Base-by-base conservation (phyloP, 148 eudicot species). In the Persicaria tinctoria region DNA sequence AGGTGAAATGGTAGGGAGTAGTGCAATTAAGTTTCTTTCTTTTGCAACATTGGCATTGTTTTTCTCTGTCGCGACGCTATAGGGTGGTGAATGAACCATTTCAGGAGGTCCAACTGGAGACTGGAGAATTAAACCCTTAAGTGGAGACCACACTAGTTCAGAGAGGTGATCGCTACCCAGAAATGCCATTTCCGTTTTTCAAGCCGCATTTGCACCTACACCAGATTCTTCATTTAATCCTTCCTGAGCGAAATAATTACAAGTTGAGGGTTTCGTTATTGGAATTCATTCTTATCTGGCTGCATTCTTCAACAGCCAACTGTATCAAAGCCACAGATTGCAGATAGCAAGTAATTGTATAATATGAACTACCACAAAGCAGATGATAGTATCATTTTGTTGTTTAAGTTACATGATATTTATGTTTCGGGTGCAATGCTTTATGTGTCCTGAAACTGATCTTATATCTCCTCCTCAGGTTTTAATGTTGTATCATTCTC, bases 161-260 rank as follows among this genome's bases (percentile, higher is more conserved):
- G 88, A 77, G 38, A 85, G 70, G 72, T 82, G 81, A 57, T 82
- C 87, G n/a, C 79, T 70, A 79, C 77, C 82, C 60, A 80, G 83
- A 76, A 59, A 78, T 79, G 81, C 73, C 80, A 83, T 73, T 76
- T 78, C 81, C 20, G 77, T 74, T 66, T 76, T 79, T 73, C 82
- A 79, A 18, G 74, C 74, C 82, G 89, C 90, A 89, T 89, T 87
- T 87, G 82, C 93, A 87, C 90, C 90, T 89, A 83, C 90, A 89
- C 93, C 90, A 73, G 77, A 60, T 73, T 70, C 63, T 18, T 18
- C 49, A 38, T 74, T 77, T 74, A 69, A 50, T 46, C 83, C 80
- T 57, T 78, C 75, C 45, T 47, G 57, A 70, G 72, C 48, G 49
- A 49, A 53, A 44, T 56, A 60, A 78, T 56, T 70, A 62, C 86